These are phyloP conservation scores for Geranium brycei DNA, from an alignment of 345 rosid genomes.

Conservation along the genomic window DNA sequence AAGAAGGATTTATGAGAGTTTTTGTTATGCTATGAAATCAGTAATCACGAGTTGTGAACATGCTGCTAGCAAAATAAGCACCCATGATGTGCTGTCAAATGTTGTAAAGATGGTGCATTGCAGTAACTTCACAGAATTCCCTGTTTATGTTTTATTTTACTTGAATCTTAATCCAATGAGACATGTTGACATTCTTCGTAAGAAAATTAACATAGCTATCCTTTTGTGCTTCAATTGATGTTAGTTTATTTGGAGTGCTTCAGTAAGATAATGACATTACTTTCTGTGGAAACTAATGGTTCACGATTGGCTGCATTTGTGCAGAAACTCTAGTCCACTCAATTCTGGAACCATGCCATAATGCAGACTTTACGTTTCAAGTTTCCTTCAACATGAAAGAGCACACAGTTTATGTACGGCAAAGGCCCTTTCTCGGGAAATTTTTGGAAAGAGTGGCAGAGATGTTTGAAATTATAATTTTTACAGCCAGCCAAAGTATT, in stretches of 20 bases:
- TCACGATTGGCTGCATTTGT: not conserved
- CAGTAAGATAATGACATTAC: not conserved
- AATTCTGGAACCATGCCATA: slow-evolving; percentile 10
- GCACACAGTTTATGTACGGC: slow-evolving; percentile 18
- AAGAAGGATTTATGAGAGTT: not conserved
- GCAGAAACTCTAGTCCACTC: slow-evolving; percentile 22
- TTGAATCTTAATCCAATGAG: not conserved
- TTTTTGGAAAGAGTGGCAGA: slow-evolving; percentile 21
- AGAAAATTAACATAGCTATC: too few species aligned
- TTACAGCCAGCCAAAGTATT: slow-evolving; percentile 15
- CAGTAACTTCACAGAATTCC: too few species aligned
- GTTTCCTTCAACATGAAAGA: slow-evolving; percentile 12
- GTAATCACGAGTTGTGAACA: not conserved
- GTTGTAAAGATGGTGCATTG: not conserved
- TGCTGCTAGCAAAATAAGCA: not conserved
- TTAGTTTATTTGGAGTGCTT: not conserved
- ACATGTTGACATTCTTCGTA: not conserved
- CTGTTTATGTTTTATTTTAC: too few species aligned
- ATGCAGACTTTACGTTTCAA: slow-evolving; percentile 16
- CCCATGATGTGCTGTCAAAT: too few species aligned
- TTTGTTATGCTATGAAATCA: too few species aligned
- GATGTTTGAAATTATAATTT: slow-evolving; percentile 18
- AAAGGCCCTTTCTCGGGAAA: slow-evolving; percentile 15
- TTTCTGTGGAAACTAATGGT: not conserved
- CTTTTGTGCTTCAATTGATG: not conserved